Percentiles rank a stretch among this genome's conserved stretches.
Evolutionary conservation across 2,329 filamentous ascomycete species (phyloP).

Genomic region (Aspergillus flavus): DNA sequence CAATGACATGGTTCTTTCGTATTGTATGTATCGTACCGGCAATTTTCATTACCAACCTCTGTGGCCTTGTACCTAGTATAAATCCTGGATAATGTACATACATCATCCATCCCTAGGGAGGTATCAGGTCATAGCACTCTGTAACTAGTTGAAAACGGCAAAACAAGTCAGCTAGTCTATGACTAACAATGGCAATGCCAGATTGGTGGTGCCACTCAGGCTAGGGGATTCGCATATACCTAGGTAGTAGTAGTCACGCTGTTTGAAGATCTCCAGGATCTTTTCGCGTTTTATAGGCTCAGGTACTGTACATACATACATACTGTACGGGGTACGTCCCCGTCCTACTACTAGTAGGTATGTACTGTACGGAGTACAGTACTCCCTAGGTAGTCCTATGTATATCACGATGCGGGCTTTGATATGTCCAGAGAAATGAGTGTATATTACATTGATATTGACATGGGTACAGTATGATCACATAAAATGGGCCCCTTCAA

Average conservation of each 20-base stretch:
- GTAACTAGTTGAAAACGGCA: conserved; percentile 6
- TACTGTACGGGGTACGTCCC: background rate
- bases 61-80: background rate
- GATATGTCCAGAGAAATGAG: background rate
- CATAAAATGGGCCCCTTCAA: background rate
- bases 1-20: background rate
- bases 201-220: background rate
- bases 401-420: background rate
- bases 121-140: conserved; percentile 3
- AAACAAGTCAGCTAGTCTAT: background rate
- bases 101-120: background rate
- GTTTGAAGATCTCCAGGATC: background rate
- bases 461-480: background rate
- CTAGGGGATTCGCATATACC: background rate
- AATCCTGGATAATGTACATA: background rate
- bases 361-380: background rate
- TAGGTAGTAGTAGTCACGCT: background rate
- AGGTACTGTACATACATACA: background rate
- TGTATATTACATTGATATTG: background rate
- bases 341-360: background rate
- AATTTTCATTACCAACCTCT: background rate
- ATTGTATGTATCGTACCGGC: conserved; percentile 11
- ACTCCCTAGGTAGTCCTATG: background rate
- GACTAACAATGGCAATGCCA: background rate
- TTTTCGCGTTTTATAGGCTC: background rate